Evolutionary conservation across 2,329 filamentous ascomycete genomes (phyloP), one percentile per base, ranked within the genome.

Genomic region (Arthroderma sp.): DNA sequence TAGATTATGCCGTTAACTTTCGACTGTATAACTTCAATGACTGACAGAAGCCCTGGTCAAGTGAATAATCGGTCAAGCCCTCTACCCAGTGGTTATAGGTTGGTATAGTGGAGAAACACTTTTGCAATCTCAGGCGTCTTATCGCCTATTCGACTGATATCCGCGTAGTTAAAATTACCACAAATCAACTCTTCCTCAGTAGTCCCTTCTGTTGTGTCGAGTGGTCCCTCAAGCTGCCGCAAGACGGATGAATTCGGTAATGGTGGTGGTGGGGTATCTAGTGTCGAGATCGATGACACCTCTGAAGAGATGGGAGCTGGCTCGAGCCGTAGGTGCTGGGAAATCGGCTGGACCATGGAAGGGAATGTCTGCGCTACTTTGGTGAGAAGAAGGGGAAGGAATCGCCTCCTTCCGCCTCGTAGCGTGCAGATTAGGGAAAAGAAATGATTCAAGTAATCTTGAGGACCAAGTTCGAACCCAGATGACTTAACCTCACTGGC

Each of bases 321-420:
- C 32, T 11, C 32, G 9, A 34, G 11, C 11, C 32, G 32, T 4
- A 56, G 43, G 49, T 56, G 54, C n/a, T 43, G 27, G 6, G 46
- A 51, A 8, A 56, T 50, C 1, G 48, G 40, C 8, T 48, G 36
- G 6, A 56, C 38, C 50, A 58, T 53, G 1, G 46, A 44, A 10
- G 82, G 82, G 3, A 88, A 66, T 3, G 82, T 72, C 36, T 89
- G 82, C 49, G 80, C 73, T 34, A 89, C 74, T 65, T 89, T 91
- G 59, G 74, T 75, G 45, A 91, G 65, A 1, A 94, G 71, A 0
- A 93, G 71, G 2, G 85, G 85, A 9, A 89, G 68, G 58, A 86
- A 91, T 42, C 82, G 80, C 50, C 82, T 75, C 46, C 88, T 75
- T 5, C 84, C 84, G 46, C 77, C 80, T n/a, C 83, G 82, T 11